Evolutionary conservation across 2,329 filamentous ascomycete genomes (phyloP).

Genomic region (Fusarium sp.): DNA sequence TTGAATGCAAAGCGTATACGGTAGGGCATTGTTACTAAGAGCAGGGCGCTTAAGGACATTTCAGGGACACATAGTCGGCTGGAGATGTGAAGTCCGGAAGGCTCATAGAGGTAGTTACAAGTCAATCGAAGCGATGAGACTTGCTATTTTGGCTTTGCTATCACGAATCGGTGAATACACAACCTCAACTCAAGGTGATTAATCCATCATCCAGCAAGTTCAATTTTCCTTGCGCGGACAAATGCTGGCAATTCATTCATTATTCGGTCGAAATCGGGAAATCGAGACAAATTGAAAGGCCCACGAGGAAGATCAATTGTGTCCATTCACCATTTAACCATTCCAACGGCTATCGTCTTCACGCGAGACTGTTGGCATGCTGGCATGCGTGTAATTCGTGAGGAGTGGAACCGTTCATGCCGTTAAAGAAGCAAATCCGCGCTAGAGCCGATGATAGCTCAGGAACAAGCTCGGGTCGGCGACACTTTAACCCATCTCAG

Average conservation of each 20-base stretch:
- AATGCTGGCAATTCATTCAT: too few species aligned
- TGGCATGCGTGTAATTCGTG: neutral
- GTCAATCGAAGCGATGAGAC: neutral
- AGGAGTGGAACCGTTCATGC: neutral
- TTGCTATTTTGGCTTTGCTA: too few species aligned
- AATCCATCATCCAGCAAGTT: too few species aligned
- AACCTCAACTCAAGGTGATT: too few species aligned
- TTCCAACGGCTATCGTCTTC: neutral
- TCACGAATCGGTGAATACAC: too few species aligned
- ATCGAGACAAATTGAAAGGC: too few species aligned
- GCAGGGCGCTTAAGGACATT: too few species aligned
- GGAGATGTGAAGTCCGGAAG: neutral
- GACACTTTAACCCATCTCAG: constrained; percentile 41
- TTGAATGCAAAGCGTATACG: neutral
- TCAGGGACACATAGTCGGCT: neutral
- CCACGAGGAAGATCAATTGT: neutral
- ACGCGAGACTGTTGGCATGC: neutral
- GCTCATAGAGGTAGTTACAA: too few species aligned
- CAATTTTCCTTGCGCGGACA: too few species aligned
- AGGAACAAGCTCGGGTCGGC: constrained; percentile 37
- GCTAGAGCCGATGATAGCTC: neutral
- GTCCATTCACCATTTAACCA: neutral
- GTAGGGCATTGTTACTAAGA: neutral
- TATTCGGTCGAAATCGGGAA: too few species aligned
- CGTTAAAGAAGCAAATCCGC: neutral